phyloP scores from a whole-genome alignment of 495 filamentous ascomycete genomes.

The Thozetella sp. region DNA sequence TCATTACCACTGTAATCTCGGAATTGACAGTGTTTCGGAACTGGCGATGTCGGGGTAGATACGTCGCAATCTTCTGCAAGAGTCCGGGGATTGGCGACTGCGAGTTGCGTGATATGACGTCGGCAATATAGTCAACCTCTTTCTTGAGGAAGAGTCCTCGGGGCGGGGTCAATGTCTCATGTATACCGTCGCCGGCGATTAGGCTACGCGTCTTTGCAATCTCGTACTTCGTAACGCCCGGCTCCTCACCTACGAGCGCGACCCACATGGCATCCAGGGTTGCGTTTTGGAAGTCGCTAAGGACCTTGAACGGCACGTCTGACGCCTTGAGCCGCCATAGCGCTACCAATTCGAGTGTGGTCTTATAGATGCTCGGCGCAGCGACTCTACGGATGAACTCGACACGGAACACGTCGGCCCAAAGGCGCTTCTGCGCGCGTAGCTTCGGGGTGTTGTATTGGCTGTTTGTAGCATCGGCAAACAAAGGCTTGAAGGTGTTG shows the following conservation, averaged over 20 bases:
- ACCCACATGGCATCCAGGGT: conserved; percentile 38
- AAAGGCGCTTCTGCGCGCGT: conserved; percentile 27
- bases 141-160: conserved; percentile 11
- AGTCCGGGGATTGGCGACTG: conserved; percentile 10
- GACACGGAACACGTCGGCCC: conserved; percentile 28
- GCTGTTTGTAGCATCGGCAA: conserved; percentile 19
- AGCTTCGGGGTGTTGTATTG: conserved; percentile 26
- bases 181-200: conserved; percentile 2
- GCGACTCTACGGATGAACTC: conserved; percentile 30
- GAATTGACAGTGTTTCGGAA: conserved; percentile 11
- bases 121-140: conserved; percentile 22
- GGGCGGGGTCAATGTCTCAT: not conserved
- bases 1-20: conserved; percentile 21
- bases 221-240: conserved; percentile 17
- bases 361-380: conserved; percentile 26
- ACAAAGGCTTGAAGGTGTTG: conserved; percentile 20
- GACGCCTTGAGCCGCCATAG: conserved; percentile 33
- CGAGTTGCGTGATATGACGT: conserved; percentile 11
- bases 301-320: conserved; percentile 21
- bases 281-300: conserved; percentile 27
- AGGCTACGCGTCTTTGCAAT: conserved; percentile 16
- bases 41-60: conserved; percentile 18
- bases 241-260: conserved; percentile 23
- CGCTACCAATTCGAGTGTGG: conserved; percentile 24
- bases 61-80: conserved; percentile 13